A percentile compares a stretch with the other conserved stretches of the same genome.
phyloP scores from a whole-genome alignment of 352 stramenopile species.

The Globisporangium apiculatum region DNA sequence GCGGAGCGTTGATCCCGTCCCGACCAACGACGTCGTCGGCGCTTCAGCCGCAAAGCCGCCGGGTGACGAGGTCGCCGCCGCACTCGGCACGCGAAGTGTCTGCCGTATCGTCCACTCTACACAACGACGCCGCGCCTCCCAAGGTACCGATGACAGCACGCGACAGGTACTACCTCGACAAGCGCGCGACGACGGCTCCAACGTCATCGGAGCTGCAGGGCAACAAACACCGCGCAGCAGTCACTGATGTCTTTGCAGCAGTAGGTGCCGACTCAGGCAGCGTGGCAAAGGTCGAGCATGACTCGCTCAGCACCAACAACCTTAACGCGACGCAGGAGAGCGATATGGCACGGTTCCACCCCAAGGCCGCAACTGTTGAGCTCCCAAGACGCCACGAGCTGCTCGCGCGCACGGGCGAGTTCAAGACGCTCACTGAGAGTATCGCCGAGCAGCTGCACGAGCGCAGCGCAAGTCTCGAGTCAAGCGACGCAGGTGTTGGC shows the following conservation, averaged over 20 bases:
- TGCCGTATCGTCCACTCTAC: neutral
- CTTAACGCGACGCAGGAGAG: neutral
- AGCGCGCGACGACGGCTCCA: constrained; percentile 34
- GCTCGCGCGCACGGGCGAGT: constrained; percentile 31
- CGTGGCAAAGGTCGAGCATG: neutral
- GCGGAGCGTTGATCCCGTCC: constrained; percentile 36
- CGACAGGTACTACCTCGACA: constrained; percentile 54
- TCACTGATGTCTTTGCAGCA: neutral
- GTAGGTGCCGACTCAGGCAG: neutral
- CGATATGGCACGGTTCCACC: constrained; percentile 1
- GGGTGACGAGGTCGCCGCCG: constrained; percentile 1
- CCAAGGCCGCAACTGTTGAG: constrained; percentile 3
- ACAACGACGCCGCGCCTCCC: neutral
- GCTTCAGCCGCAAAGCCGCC: constrained; percentile 3
- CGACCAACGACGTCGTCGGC: constrained; percentile 33
- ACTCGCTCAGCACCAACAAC: neutral
- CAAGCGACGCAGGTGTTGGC: neutral
- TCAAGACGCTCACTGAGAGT: constrained; percentile 57
- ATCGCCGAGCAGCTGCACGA: constrained; percentile 33
- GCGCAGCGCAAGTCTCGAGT: neutral
- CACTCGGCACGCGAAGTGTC: constrained; percentile 16
- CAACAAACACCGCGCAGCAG: neutral
- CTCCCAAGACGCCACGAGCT: constrained; percentile 30
- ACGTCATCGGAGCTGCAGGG: constrained; percentile 7
- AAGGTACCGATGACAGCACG: constrained; percentile 52